Evolutionary conservation across 1,139 yeast genomes (phyloP), one percentile per base, ranked within the genome.

Genomic region (Yamadazyma dushanensis): DNA sequence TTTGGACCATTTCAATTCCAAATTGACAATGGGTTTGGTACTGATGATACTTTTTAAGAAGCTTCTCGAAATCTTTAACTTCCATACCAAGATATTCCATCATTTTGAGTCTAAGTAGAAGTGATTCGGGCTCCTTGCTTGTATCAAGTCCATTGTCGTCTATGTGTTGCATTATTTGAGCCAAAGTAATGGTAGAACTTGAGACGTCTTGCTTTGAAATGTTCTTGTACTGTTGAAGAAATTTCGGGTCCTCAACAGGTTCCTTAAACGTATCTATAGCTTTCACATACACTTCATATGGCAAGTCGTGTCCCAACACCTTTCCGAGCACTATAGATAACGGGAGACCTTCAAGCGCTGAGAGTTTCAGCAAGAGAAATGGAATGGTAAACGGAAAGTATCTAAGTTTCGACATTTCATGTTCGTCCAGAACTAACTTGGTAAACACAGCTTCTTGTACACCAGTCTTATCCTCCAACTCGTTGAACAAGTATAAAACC

Each of bases 61-160:
- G 56, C 8, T 37, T 38, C 3, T 60, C 58, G 8, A 63, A 47
- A 36, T 65, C 54, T 37, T 54, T 46, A n/a, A 45, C 44, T 41
- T 60, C 47, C 42, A 68, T 56, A 1, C 79, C 80, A 32, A 59
- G 56, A 5, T 56, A 44, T 39, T 69, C 69, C 16, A 75, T 41
- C 2, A 65, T 28, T 31, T 54, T 51, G 24, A 61, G 42, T 24
- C 73, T 44, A 36, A 64, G 27, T 8, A 46, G 43, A 15, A 63
- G 43, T 2, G 67, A 54, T 26, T 53, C 59, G 0, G 62, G 57
- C 0, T 53, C 34, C 8, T 46, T 41, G 27, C 51, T 51, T 10
- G 45, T 26, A 40, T 67, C 75, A 4, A 68, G 38, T 3, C 49
- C 40, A 23, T 48, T 38, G 3, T 36, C 24, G 20, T 56, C 61